Evolutionary conservation across 805 yeast species (phyloP).

Genomic region (Saccharomyces mikatae): DNA sequence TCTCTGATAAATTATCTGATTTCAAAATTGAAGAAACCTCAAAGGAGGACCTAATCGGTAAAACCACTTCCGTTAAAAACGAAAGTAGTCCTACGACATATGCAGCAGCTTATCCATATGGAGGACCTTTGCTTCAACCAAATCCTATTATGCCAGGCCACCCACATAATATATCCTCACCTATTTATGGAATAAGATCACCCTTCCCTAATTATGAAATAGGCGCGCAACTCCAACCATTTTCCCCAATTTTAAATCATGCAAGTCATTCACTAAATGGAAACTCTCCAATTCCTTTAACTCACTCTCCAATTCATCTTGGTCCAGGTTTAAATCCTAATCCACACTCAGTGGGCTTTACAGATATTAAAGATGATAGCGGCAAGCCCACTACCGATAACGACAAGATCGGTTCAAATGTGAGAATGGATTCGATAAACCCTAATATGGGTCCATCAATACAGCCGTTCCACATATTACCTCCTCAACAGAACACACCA

Average conservation of each 20-base stretch:
- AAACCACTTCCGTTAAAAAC: not conserved
- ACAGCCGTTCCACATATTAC: constrained; percentile 8
- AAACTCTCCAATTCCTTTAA: constrained; percentile 15
- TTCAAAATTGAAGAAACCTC: constrained; percentile 3
- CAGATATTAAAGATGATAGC: not conserved
- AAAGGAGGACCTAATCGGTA: constrained; percentile 1
- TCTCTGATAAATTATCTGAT: constrained; percentile 15
- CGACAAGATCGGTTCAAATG: not conserved
- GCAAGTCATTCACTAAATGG: constrained; percentile 20
- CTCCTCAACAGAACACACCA: constrained; percentile 18
- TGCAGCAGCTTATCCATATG: constrained; percentile 29
- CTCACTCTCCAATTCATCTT: constrained; percentile 14
- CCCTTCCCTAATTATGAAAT: constrained; percentile 30
- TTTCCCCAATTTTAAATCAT: constrained; percentile 25
- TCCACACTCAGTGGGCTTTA: not conserved
- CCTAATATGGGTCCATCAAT: not conserved
- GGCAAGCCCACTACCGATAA: not conserved
- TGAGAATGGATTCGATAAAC: not conserved
- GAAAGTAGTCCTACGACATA: constrained; percentile 13
- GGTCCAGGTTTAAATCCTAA: constrained; percentile 2
- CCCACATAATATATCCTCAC: constrained; percentile 14
- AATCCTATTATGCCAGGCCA: constrained; percentile 23
- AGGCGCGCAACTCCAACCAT: constrained; percentile 28
- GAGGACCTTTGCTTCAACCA: constrained; percentile 28
- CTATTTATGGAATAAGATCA: constrained; percentile 23